Percentiles rank a stretch among this genome's conserved stretches.
Conservation (phyloP, 495 filamentous ascomycete species). For the Cudoniella acicularis region DNA sequence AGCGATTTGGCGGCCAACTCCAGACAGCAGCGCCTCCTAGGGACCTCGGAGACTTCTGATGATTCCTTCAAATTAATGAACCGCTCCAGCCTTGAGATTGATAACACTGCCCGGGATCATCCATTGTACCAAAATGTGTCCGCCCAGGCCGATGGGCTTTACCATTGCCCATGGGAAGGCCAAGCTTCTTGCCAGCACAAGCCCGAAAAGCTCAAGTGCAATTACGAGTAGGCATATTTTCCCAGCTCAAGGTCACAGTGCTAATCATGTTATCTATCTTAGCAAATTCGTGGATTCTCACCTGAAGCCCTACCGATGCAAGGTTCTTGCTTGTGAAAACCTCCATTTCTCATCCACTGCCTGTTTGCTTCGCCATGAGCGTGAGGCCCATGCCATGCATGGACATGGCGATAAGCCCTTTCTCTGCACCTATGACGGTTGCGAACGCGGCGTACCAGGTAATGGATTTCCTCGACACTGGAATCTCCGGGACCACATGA, state of each 20-base stretch:
- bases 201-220: constrained; percentile 91
- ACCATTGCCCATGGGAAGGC: constrained; percentile 84
- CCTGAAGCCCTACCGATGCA: constrained; percentile 90
- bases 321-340: constrained; percentile 70
- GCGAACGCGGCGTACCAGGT: constrained; percentile 72
- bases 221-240: constrained; percentile 75
- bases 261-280: constrained; percentile 27
- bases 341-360: constrained; percentile 88
- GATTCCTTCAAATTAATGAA: constrained; percentile 21
- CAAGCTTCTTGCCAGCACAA: constrained; percentile 75
- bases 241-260: constrained; percentile 1
- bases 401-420: constrained; percentile 89
- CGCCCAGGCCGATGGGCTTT: constrained; percentile 68
- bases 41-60: constrained; percentile 19
- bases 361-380: constrained; percentile 89
- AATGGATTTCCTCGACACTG: constrained; percentile 90
- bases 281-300: constrained; percentile 96
- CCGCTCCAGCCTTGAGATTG: constrained; percentile 23
- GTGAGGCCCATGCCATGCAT: constrained; percentile 92
- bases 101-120: constrained; percentile 70
- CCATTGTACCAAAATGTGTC: constrained; percentile 70
- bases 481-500: constrained; percentile 95
- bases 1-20: constrained; percentile 19
- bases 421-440: constrained; percentile 77
- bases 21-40: constrained; percentile 12